Conservation (phyloP, 352 stramenopile genomes). For the Globisporangium cystogenes region DNA sequence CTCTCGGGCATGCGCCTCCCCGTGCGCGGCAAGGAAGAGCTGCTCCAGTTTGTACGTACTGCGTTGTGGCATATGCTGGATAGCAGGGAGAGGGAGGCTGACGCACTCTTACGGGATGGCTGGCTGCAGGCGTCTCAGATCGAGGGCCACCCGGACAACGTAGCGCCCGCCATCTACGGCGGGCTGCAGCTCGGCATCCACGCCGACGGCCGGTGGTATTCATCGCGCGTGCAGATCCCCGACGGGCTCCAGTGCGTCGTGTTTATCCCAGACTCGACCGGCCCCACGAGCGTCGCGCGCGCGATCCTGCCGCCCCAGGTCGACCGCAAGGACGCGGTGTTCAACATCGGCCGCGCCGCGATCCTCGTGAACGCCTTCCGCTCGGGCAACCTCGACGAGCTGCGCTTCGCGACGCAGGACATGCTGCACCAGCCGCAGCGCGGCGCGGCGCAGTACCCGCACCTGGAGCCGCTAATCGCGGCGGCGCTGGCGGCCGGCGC, state of each 20-base stretch:
- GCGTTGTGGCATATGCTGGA: constrained; percentile 1
- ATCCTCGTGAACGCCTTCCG: constrained; percentile 97
- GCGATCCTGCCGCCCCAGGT: constrained; percentile 89
- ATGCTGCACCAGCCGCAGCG: constrained; percentile 96
- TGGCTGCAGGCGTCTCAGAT: constrained; percentile 86
- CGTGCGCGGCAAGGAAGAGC: constrained; percentile 87
- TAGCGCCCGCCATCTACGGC: constrained; percentile 98
- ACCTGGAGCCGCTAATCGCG: constrained; percentile 96
- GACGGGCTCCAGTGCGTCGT: constrained; percentile 97
- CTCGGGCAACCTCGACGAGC: constrained; percentile 95
- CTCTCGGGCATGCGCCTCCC: constrained; percentile 93
- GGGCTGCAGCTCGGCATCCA: constrained; percentile 95
- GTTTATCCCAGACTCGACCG: constrained; percentile 98
- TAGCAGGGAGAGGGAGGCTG: no score
- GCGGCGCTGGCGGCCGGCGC: constrained; percentile 92
- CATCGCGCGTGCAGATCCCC: constrained; percentile 94
- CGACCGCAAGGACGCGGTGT: constrained; percentile 93
- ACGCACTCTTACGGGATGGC: not conserved
- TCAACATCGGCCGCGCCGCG: constrained; percentile 95
- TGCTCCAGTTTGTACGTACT: constrained; percentile 90
- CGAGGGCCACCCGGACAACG: constrained; percentile 99
- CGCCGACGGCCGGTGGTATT: constrained; percentile 96
- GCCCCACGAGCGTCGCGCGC: constrained; percentile 91
- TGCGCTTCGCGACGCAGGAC: constrained; percentile 94
- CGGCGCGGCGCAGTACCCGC: constrained; percentile 92